Percentiles rank a stretch among this genome's conserved stretches.
phyloP scores from a whole-genome alignment of 176 grass and related monocot species.

The Lolium rigidum region DNA sequence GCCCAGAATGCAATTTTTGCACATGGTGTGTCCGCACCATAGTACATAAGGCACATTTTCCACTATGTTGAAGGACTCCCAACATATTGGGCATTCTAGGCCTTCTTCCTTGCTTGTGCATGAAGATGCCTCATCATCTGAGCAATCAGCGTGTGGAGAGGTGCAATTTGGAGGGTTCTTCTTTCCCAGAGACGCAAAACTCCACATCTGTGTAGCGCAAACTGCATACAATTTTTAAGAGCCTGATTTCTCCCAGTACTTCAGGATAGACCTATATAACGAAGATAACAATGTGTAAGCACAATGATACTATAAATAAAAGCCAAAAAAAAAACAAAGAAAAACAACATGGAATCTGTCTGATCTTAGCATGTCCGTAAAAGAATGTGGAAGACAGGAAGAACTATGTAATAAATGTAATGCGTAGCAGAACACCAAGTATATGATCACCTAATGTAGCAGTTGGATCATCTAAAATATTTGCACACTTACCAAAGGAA shows the following conservation, averaged over 20 bases:
- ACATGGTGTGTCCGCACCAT: slow-evolving; percentile 89
- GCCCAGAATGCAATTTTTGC: slow-evolving; percentile 84
- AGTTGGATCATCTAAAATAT: slow-evolving; percentile 11
- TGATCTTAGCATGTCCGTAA: not conserved
- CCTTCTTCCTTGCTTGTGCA: slow-evolving; percentile 76
- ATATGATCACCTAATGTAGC: slow-evolving; percentile 13
- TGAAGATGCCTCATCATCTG: slow-evolving; percentile 76
- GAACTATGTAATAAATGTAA: slow-evolving; percentile 9
- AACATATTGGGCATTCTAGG: slow-evolving; percentile 90
- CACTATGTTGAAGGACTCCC: slow-evolving; percentile 92
- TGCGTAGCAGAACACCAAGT: not conserved
- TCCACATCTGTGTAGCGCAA: slow-evolving; percentile 50
- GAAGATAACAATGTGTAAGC: slow-evolving; percentile 32
- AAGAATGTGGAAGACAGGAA: not conserved
- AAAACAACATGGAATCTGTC: not conserved
- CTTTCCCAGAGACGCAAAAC: slow-evolving; percentile 53
- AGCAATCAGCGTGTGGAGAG: slow-evolving; percentile 50
- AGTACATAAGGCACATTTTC: slow-evolving; percentile 83
- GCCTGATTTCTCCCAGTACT: slow-evolving; percentile 9
- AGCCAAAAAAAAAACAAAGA: not conserved
- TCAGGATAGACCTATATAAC: slow-evolving; percentile 39
- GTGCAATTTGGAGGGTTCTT: slow-evolving; percentile 46
- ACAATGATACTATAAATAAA: slow-evolving; percentile 10
- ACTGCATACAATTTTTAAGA: slow-evolving; percentile 30
- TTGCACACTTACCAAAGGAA: slow-evolving; percentile 21